These are phyloP conservation scores for Kodamaea fungicola DNA, from an alignment of 1,139 yeast species.

Conservation along the genomic window DNA sequence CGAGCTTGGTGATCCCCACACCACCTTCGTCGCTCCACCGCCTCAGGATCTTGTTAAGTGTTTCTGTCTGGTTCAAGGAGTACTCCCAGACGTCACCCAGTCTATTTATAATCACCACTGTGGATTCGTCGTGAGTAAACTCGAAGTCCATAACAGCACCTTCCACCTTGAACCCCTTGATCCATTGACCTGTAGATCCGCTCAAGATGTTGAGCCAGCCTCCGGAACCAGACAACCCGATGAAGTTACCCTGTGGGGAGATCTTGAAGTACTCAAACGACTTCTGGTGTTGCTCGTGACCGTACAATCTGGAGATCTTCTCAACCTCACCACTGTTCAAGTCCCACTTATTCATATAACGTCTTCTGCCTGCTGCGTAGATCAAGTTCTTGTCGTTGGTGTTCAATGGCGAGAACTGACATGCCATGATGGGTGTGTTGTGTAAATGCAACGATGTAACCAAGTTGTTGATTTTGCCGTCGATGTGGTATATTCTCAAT, in stretches of 20 bases:
- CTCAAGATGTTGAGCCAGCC: conserved; percentile 89
- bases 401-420: conserved; percentile 55
- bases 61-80: conserved; percentile 35
- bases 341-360: conserved; percentile 91
- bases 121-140: conserved; percentile 54
- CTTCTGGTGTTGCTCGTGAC: conserved; percentile 79
- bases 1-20: conserved; percentile 74
- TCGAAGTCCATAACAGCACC: conserved; percentile 81
- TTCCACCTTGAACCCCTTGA: conserved; percentile 83
- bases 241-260: conserved; percentile 64
- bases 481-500: conserved; percentile 80
- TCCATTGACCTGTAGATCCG: conserved; percentile 79
- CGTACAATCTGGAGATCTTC: conserved; percentile 84
- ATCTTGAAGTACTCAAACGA: conserved; percentile 85
- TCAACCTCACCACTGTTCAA: conserved; percentile 71
- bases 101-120: conserved; percentile 62
- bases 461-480: conserved; percentile 79
- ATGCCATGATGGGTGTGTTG: conserved; percentile 77
- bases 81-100: conserved; percentile 95
- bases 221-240: conserved; percentile 76
- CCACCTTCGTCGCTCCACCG: conserved; percentile 91
- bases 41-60: conserved; percentile 39
- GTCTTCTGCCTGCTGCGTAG: conserved; percentile 87
- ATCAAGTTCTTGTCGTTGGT: conserved; percentile 42
- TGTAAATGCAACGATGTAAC: conserved; percentile 80